Evolutionary conservation across 176 grass and related monocot genomes (phyloP).

Genomic region (Avena insularis): DNA sequence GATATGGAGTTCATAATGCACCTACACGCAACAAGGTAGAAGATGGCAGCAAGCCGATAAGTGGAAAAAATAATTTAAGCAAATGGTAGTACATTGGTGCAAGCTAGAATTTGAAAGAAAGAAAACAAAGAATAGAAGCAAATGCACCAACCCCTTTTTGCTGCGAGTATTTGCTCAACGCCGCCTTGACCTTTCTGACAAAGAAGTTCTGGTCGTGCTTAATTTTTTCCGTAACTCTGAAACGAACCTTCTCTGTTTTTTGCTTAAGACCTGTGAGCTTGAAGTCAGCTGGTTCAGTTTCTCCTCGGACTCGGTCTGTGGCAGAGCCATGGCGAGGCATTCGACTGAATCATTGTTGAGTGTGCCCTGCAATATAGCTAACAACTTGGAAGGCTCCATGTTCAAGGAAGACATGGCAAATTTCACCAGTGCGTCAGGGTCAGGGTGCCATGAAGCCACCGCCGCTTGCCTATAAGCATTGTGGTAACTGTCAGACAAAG

Average conservation of each 20-base stretch:
- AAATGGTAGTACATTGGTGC: background rate
- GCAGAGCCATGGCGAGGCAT: background rate
- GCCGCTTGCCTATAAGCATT: background rate
- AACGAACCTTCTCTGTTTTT: slow-evolving; percentile 24
- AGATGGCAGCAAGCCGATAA: background rate
- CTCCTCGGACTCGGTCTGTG: background rate
- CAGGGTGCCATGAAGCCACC: slow-evolving; percentile 1
- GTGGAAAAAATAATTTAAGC: background rate
- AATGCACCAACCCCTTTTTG: background rate
- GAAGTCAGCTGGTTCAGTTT: background rate
- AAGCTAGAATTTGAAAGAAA: background rate
- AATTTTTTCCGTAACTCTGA: background rate
- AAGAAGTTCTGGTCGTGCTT: background rate
- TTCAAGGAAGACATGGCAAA: background rate
- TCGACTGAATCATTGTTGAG: background rate
- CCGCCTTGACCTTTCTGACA: background rate
- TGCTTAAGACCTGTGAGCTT: slow-evolving; percentile 10
- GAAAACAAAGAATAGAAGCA: background rate
- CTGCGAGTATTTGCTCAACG: background rate
- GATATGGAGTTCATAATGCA: background rate
- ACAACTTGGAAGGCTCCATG: background rate
- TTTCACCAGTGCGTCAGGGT: background rate
- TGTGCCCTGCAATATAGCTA: background rate
- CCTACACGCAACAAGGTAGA: background rate
- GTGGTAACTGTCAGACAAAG: background rate